Percentiles rank a stretch among this genome's conserved stretches.
Evolutionary conservation across 176 grass and related monocot genomes (phyloP).

Genomic region (Oryza meyeriana): DNA sequence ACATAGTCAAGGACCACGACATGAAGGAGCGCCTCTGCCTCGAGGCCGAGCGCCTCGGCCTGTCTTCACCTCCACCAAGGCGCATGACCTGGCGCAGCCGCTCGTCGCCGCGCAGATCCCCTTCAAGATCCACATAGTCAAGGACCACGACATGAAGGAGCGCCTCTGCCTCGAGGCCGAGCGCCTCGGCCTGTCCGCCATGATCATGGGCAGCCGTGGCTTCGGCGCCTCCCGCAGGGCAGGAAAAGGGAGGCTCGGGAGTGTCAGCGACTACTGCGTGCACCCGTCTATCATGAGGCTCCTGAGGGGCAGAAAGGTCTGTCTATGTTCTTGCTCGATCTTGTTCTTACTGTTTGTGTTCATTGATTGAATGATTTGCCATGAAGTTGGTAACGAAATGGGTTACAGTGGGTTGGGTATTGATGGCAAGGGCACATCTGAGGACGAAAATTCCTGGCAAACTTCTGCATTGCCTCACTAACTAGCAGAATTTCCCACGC

Average conservation of each 20-base stretch:
- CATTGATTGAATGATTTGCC: not conserved
- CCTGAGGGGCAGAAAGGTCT: constrained; percentile 58
- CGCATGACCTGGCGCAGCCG: constrained; percentile 76
- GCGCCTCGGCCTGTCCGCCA: constrained; percentile 66
- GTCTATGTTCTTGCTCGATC: not conserved
- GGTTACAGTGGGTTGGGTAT: not conserved
- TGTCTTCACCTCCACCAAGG: constrained; percentile 81
- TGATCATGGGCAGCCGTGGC: constrained; percentile 95
- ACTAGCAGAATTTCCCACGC: no score
- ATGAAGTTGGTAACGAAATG: not conserved
- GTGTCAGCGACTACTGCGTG: constrained; percentile 95
- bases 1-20: constrained; percentile 95
- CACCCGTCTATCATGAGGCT: constrained; percentile 64
- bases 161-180: constrained; percentile 87
- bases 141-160: constrained; percentile 99
- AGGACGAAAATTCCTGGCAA: not conserved
- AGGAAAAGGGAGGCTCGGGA: constrained; percentile 67
- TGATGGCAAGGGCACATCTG: not conserved
- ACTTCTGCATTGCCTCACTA: not conserved
- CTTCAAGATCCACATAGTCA: constrained; percentile 91
- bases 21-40: constrained; percentile 97
- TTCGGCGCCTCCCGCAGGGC: constrained; percentile 75
- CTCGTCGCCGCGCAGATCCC: constrained; percentile 73
- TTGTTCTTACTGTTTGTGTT: not conserved
- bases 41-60: constrained; percentile 77